These are phyloP conservation scores for Malassezia nana DNA, from an alignment of 1,284 basidiomycete genomes.

Conservation along the genomic window DNA sequence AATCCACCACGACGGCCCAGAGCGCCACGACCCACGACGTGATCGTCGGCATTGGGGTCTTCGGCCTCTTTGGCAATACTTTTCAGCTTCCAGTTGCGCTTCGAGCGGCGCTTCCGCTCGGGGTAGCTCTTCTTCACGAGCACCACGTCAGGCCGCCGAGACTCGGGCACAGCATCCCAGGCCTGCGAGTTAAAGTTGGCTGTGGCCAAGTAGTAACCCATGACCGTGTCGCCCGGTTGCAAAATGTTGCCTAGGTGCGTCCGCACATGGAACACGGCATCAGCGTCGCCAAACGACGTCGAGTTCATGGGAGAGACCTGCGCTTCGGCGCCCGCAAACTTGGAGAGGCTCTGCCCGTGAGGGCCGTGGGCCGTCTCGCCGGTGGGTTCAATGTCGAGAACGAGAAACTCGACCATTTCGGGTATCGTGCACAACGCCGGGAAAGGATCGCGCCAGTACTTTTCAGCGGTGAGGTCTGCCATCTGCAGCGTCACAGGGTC, in stretches of 20 bases:
- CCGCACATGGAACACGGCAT: constrained; percentile 87
- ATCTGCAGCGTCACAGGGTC: constrained; percentile 78
- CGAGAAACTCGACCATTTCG: constrained; percentile 86
- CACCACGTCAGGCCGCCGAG: constrained; percentile 77
- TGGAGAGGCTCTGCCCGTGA: constrained; percentile 25
- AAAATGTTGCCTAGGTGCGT: constrained; percentile 90
- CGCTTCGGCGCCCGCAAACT: constrained; percentile 61
- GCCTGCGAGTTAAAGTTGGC: constrained; percentile 87
- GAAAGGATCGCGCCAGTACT: constrained; percentile 87
- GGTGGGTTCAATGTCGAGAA: constrained; percentile 76
- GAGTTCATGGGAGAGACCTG: constrained; percentile 81
- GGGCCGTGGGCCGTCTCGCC: constrained; percentile 31
- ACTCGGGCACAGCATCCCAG: constrained; percentile 60
- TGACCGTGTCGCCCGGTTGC: constrained; percentile 83
- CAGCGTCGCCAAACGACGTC: constrained; percentile 53
- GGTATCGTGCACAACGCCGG: constrained; percentile 68
- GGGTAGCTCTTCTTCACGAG: constrained; percentile 94
- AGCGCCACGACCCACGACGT: constrained; percentile 61
- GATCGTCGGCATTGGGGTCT: constrained; percentile 42
- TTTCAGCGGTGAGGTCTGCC: constrained; percentile 67
- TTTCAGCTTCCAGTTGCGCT: constrained; percentile 76
- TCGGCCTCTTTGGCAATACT: constrained; percentile 90
- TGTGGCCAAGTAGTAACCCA: constrained; percentile 79
- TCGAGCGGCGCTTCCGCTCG: constrained; percentile 78
- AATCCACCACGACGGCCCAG: constrained; percentile 79